phyloP scores from a whole-genome alignment of 805 yeast species.

The Candida ascalaphidarum region DNA sequence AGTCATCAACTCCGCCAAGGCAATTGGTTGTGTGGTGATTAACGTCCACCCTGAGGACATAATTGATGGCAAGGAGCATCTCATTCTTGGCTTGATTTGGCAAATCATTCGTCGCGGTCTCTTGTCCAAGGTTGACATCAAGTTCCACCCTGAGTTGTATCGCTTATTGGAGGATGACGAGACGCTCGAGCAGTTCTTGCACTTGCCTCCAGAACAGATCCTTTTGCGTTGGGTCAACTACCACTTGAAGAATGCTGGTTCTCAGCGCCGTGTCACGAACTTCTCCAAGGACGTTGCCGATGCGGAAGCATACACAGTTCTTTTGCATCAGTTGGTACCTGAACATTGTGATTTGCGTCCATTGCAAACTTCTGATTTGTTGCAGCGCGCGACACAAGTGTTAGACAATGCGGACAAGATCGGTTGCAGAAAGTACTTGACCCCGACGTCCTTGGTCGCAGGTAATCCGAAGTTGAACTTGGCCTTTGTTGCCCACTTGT shows the following conservation, averaged over 20 bases:
- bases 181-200: constrained; percentile 90
- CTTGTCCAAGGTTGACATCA: constrained; percentile 90
- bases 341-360: constrained; percentile 76
- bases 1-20: constrained; percentile 96
- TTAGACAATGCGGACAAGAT: constrained; percentile 82
- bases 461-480: constrained; percentile 95
- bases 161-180: constrained; percentile 93
- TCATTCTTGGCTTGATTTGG: constrained; percentile 89
- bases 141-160: constrained; percentile 92
- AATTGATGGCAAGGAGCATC: constrained; percentile 88
- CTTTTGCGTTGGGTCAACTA: constrained; percentile 95
- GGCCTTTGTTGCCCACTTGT: constrained; percentile 95
- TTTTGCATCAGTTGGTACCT: constrained; percentile 84
- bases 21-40: constrained; percentile 96
- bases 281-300: constrained; percentile 85
- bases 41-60: constrained; percentile 96
- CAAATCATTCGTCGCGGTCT: constrained; percentile 96
- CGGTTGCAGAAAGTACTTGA: constrained; percentile 88
- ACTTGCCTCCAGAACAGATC: constrained; percentile 96
- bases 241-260: constrained; percentile 87
- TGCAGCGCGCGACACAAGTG: constrained; percentile 81
- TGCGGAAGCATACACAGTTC: constrained; percentile 90
- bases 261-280: constrained; percentile 78
- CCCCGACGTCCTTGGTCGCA: constrained; percentile 86
- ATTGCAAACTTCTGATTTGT: constrained; percentile 64